Evolutionary conservation across 768 basidiomycete genomes (phyloP), one percentile per base, ranked within the genome.

Genomic region (Calvatia gigantea): DNA sequence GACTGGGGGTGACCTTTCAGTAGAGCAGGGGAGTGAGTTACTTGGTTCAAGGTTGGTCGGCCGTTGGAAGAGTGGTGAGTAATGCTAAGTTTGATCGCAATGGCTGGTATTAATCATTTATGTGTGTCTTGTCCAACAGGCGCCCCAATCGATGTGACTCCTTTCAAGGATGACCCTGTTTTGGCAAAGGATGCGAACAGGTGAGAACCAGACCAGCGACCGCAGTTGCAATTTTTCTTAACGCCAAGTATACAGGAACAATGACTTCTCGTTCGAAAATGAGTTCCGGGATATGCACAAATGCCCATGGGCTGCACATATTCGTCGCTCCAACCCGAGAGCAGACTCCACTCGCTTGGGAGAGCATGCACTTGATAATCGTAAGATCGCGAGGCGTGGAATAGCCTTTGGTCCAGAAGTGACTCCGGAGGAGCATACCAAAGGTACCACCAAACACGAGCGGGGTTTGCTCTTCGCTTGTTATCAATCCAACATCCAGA

Each of bases 331-430:
- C 9, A 68, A 67, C 57, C 79, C 78, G 32, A 74, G 80, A 17
- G 71, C 73, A 27, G 76, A 78, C 53, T 57, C 56, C 58, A 38
- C 19, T 47, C 38, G 45, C 49, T 48, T 8, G 29, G 48, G 25
- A 2, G 52, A 35, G 53, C 25, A 62, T 49, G 64, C 69, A 15
- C 62, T 68, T 54, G 61, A 70, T 48, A 57, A 58, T 9, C 67
- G 61, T 19, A 73, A 76, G 38, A 81, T 81, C 59, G 70, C 75
- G 60, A 75, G 80, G 32, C 71, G 77, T 27, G 76, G 80, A 21
- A 69, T 80, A 41, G 78, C 76, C 45, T 83, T 78, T 60, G 81
- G 81, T 1, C 78, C 80, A 19, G 80, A 81, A 62, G 66, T 80
- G 12, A 76, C 78, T 1, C 47, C 58, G 4, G 65, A 66, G 2